Base-by-base conservation (phyloP, 345 rosid species). In the Rhodamnia argentea region DNA sequence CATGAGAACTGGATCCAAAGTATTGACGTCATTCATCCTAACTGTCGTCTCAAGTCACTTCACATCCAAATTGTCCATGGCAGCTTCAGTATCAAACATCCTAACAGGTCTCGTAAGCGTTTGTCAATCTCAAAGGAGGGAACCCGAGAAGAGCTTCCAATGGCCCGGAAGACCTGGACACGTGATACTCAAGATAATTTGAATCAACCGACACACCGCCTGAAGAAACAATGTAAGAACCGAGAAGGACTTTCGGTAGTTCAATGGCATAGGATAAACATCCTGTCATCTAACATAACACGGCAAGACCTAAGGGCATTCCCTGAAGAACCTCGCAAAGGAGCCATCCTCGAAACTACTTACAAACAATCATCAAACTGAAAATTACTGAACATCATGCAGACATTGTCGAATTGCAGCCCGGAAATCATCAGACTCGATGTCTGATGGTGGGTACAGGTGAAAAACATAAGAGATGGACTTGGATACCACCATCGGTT, bases 381-480 rank as follows among this genome's bases (percentile, higher is more conserved):
- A 54, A 50, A 47, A 24, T 56, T 60, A 22, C 54, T 83, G 86
- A 59, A 83, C 84, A 58, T 60, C 87, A 53, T 88, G 89, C 85
- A 96, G 91, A 83, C 84, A 40, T 78, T 86, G 85, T 85, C 32
- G 82, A 52, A 94, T 85, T 16, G 53, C 83, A 44, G 91, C 88
- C 27, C 89, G 83, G 83, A 91, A 93, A 84, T 94, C 92, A 27
- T 91, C 93, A 59, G 87, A 92, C 92, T 90, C 92, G 87, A 92
- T 82, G 64, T 92, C 90, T 7, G 91, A 56, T 18, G 98, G 99
- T 2, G 95, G 96, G 60, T 89, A 91, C 89, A 94, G 85, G 83
- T 83, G 83, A 88, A 96, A 96, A 85, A 96, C 93, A 37, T 95
- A 97, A 6, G 98, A 93, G 91, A 92, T 85, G 24, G 98, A 74